Conservation (phyloP, 192 early-diverging fungal species). For the Coemansia sp. region DNA sequence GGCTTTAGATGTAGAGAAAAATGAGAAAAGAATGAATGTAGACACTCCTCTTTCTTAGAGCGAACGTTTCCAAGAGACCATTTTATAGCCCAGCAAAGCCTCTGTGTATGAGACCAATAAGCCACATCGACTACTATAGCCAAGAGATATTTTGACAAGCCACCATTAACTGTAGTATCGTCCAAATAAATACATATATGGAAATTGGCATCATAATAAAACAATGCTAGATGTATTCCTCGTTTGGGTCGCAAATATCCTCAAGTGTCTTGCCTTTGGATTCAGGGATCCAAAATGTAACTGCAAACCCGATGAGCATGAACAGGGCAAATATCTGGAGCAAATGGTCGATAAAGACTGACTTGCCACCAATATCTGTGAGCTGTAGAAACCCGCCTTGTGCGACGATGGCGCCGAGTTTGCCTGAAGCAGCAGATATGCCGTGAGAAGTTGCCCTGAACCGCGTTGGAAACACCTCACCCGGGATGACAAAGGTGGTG, state of each 20-base stretch:
- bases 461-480: constrained; percentile 77
- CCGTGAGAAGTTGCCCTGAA: constrained; percentile 77
- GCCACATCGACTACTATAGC: neutral
- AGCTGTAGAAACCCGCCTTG: constrained; percentile 68
- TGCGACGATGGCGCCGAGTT: constrained; percentile 72
- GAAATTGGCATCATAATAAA: no score
- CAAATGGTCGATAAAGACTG: constrained; percentile 59
- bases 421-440: constrained; percentile 77
- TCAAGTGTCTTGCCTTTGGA: constrained; percentile 46
- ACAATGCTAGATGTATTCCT: constrained; percentile 20
- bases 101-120: no score
- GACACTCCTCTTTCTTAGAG: no score
- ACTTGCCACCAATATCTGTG: constrained; percentile 65
- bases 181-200: no score
- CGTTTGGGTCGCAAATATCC: constrained; percentile 37
- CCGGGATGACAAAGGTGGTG: constrained; percentile 82
- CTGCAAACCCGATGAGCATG: constrained; percentile 66
- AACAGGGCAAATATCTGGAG: constrained; percentile 70
- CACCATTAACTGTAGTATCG: no score
- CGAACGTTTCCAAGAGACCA: no score
- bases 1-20: neutral
- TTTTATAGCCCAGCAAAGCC: no score
- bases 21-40: neutral
- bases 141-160: neutral
- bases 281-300: constrained; percentile 49